A percentile compares a stretch with the other conserved stretches of the same genome.
These are phyloP conservation scores for Pelargonium nanum DNA, from an alignment of 345 rosid genomes.

Conservation along the genomic window DNA sequence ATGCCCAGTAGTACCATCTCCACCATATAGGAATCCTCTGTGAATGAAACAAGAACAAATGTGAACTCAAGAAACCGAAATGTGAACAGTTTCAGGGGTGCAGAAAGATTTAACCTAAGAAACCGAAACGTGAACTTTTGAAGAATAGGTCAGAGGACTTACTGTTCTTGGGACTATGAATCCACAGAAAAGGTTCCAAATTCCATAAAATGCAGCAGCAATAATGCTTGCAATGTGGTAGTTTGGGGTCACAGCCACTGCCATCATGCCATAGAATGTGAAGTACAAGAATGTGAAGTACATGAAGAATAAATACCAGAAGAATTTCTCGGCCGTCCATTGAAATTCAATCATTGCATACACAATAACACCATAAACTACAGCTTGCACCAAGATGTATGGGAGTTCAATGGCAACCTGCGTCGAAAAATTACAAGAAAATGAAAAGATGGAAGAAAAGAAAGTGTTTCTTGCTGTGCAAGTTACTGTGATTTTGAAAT, in stretches of 20 bases:
- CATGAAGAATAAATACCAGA: too few species aligned
- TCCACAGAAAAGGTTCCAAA: constrained; percentile 9
- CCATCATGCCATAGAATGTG: constrained; percentile 14
- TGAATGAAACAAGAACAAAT: not conserved
- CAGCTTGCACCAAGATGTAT: constrained; percentile 9
- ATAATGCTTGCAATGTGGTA: constrained; percentile 9
- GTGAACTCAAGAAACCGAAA: not conserved
- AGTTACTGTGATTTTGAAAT: not conserved
- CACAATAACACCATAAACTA: constrained; percentile 5
- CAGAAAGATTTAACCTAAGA: not conserved
- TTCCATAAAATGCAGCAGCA: constrained; percentile 6
- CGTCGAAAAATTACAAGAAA: too few species aligned
- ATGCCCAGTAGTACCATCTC: not conserved
- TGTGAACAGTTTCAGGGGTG: not conserved
- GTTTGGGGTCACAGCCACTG: constrained; percentile 13
- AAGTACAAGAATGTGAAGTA: constrained; percentile 13
- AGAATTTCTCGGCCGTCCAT: too few species aligned
- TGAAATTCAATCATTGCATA: too few species aligned
- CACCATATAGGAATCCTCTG: not conserved
- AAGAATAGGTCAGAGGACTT: constrained; percentile 1
- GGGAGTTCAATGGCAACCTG: constrained; percentile 15
- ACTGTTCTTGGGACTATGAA: constrained; percentile 9
- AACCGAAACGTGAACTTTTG: too few species aligned
- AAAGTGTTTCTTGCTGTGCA: not conserved
- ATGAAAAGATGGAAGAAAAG: too few species aligned